Evolutionary conservation across 805 yeast genomes (phyloP).

Genomic region (Candida quercuum): DNA sequence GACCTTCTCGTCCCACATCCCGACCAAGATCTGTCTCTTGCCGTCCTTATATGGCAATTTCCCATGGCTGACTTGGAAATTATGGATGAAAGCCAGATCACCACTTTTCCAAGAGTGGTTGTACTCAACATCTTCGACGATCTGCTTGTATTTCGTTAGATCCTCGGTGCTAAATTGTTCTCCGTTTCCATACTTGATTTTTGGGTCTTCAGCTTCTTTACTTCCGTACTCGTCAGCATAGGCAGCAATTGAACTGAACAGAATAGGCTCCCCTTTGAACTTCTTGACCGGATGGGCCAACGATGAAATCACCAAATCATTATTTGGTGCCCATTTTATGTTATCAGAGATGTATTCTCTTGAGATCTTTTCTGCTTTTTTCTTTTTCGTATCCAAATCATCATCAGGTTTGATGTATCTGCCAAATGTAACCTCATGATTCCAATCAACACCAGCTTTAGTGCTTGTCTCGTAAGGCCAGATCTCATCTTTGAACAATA

Average conservation of each 20-base stretch:
- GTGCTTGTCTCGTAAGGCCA: constrained; percentile 20
- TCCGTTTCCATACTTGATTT: constrained; percentile 19
- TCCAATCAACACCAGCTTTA: constrained; percentile 21
- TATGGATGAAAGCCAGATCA: constrained; percentile 29
- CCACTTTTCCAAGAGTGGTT: constrained; percentile 28
- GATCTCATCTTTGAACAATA: constrained; percentile 22
- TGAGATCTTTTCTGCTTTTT: constrained; percentile 23
- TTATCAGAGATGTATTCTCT: constrained; percentile 22
- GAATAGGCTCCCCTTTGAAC: constrained; percentile 12
- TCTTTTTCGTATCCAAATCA: constrained; percentile 20
- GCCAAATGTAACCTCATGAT: constrained; percentile 27
- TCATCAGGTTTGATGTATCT: constrained; percentile 21
- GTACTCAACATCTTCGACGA: constrained; percentile 20
- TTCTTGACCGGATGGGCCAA: constrained; percentile 20
- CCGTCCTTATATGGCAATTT: constrained; percentile 27
- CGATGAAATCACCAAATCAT: constrained; percentile 25
- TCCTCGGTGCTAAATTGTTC: constrained; percentile 13
- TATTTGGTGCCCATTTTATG: constrained; percentile 22
- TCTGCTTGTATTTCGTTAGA: constrained; percentile 16
- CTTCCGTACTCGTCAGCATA: constrained; percentile 14
- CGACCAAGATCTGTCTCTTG: constrained; percentile 25
- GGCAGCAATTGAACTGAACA: constrained; percentile 25
- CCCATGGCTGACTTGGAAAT: constrained; percentile 31
- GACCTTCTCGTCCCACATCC: constrained; percentile 29
- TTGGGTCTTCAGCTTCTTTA: constrained; percentile 1